phyloP scores from a whole-genome alignment of 176 grass and related monocot genomes.

The Hordeum marinum region DNA sequence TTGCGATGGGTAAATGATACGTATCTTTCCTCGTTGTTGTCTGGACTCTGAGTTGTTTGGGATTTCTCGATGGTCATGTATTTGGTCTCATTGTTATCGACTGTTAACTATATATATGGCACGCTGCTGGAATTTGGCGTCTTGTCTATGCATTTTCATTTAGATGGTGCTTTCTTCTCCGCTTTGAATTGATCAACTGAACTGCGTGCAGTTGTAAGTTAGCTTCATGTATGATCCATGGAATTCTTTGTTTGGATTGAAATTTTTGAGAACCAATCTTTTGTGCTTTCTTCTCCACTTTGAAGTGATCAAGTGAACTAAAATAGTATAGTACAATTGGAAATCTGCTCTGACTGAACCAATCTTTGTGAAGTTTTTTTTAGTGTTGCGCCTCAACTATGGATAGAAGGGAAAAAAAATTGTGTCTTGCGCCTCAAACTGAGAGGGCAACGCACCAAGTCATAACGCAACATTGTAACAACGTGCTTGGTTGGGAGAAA shows the following conservation, averaged over 20 bases:
- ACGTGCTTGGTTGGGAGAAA: too few species aligned
- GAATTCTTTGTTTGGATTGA: conserved; percentile 1
- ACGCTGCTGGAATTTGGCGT: not conserved
- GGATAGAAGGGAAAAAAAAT: not conserved
- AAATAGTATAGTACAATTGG: too few species aligned
- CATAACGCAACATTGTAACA: too few species aligned
- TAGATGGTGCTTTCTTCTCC: not conserved
- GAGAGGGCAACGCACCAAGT: too few species aligned
- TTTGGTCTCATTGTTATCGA: not conserved
- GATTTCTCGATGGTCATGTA: not conserved
- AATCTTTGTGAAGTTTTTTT: too few species aligned
- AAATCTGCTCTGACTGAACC: not conserved
- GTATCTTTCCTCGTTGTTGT: not conserved
- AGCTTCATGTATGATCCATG: not conserved
- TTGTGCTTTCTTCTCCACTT: not conserved
- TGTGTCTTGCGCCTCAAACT: too few species aligned
- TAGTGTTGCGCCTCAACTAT: not conserved
- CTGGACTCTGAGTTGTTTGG: not conserved
- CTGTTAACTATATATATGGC: not conserved
- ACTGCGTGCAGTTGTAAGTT: not conserved
- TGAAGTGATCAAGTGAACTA: too few species aligned
- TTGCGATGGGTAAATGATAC: conserved; percentile 20
- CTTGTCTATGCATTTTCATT: not conserved
- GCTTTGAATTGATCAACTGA: not conserved
- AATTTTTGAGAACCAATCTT: not conserved